A percentile compares a stretch with the other conserved stretches of the same genome.
These are phyloP conservation scores for Globisporangium megalacanthum DNA, from an alignment of 352 stramenopile species.

Conservation along the genomic window DNA sequence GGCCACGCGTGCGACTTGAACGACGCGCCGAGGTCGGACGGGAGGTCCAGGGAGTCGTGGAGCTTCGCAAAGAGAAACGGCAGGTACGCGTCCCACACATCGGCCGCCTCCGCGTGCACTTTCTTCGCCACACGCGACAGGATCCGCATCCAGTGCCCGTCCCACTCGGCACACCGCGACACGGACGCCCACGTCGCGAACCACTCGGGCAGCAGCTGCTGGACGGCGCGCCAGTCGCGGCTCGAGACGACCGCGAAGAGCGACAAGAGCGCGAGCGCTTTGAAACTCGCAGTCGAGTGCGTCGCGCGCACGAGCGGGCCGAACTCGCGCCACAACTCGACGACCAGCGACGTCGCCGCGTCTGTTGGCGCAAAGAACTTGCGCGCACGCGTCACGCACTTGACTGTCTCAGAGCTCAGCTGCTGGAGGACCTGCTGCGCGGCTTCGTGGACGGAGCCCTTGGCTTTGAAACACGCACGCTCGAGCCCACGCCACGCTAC, in stretches of 20 bases:
- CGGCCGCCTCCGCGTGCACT: conserved; percentile 20
- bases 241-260: conserved; percentile 31
- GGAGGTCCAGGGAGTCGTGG: conserved; percentile 49
- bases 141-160: conserved; percentile 72
- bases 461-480: conserved; percentile 41
- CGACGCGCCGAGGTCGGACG: conserved; percentile 55
- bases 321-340: conserved; percentile 51
- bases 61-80: conserved; percentile 68
- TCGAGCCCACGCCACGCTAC: conserved; percentile 36
- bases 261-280: conserved; percentile 55
- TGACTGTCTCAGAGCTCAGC: conserved; percentile 35
- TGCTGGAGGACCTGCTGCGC: conserved; percentile 32
- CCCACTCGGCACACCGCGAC: conserved; percentile 51
- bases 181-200: conserved; percentile 50
- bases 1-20: conserved; percentile 64
- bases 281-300: conserved; percentile 50
- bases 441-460: conserved; percentile 27
- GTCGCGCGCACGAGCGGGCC: conserved; percentile 31
- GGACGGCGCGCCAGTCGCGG: conserved; percentile 8
- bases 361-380: conserved; percentile 29
- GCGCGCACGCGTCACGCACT: conserved; percentile 47
- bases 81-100: conserved; percentile 27
- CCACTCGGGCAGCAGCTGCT: conserved; percentile 44
- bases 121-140: conserved; percentile 54
- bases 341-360: conserved; percentile 24